These are phyloP conservation scores for Cicer cuneatum DNA, from an alignment of 306 rosid species.

Conservation along the genomic window DNA sequence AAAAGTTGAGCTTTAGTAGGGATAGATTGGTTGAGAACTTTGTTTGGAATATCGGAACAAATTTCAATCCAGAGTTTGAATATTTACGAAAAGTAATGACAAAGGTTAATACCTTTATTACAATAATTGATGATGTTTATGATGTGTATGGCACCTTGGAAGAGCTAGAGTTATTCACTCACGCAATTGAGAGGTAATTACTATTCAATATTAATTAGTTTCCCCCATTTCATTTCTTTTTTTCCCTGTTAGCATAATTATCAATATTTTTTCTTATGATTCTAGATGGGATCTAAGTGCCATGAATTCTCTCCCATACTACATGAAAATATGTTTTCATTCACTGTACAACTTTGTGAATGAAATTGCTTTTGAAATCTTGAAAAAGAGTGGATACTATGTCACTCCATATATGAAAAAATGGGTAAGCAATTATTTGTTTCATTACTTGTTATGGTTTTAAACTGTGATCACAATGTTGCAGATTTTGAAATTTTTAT, in stretches of 20 bases:
- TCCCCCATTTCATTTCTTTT: neutral
- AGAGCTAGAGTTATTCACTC: conserved; percentile 22
- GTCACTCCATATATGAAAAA: neutral
- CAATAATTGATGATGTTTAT: conserved; percentile 18
- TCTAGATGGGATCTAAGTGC: conserved; percentile 23
- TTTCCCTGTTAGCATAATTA: neutral
- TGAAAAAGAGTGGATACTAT: neutral
- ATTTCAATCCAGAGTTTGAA: neutral
- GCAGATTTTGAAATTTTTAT: too few relatives aligned
- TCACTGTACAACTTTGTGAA: neutral
- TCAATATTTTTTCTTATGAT: neutral
- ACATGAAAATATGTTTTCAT: conserved; percentile 22
- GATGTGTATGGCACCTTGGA: conserved; percentile 9
- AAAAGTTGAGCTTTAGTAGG: neutral
- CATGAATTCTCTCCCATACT: conserved; percentile 6
- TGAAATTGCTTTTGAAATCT: neutral
- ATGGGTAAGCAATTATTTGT: neutral
- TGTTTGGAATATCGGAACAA: neutral
- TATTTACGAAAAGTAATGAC: neutral
- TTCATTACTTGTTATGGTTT: neutral
- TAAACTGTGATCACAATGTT: too few relatives aligned
- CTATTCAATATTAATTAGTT: neutral
- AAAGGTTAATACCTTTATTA: neutral
- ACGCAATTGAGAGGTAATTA: neutral
- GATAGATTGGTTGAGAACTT: conserved; percentile 15